Evolutionary conservation across 306 rosid species (phyloP).

Genomic region (Cucumis cinereus): DNA sequence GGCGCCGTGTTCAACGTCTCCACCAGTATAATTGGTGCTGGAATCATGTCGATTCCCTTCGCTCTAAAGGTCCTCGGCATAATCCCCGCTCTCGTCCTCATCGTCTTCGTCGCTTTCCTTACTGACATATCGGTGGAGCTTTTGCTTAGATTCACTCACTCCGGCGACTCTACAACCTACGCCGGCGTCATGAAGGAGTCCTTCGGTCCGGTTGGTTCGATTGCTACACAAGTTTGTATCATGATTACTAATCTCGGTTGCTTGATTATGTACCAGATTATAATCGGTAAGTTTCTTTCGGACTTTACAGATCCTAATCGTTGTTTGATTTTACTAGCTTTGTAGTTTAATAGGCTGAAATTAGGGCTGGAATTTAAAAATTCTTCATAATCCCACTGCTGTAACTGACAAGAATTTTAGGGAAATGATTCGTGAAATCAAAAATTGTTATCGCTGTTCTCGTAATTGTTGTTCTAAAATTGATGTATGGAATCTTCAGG

Average conservation of each 20-base stretch:
- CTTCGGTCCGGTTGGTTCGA: constrained; percentile 52
- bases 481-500: constrained; percentile 23
- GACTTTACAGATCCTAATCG: background rate
- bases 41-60: constrained; percentile 93
- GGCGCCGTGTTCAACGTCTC: constrained; percentile 87
- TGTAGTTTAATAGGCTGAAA: background rate
- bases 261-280: constrained; percentile 66
- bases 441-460: background rate
- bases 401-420: background rate
- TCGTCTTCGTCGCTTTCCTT: constrained; percentile 42
- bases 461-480: background rate
- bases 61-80: constrained; percentile 74
- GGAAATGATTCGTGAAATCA: background rate
- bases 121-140: constrained; percentile 71
- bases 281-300: constrained; percentile 39
- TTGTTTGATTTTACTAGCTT: background rate
- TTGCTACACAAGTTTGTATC: constrained; percentile 46
- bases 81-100: constrained; percentile 43
- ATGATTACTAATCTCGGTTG: constrained; percentile 65
- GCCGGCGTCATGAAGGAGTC: constrained; percentile 86
- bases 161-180: constrained; percentile 65
- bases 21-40: constrained; percentile 74
- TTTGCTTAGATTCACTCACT: constrained; percentile 64
- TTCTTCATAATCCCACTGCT: background rate
- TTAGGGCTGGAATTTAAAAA: background rate